A percentile compares a stretch with the other conserved stretches of the same genome.
phyloP scores from a whole-genome alignment of 2,329 filamentous ascomycete genomes.

The Fusarium hainanense region DNA sequence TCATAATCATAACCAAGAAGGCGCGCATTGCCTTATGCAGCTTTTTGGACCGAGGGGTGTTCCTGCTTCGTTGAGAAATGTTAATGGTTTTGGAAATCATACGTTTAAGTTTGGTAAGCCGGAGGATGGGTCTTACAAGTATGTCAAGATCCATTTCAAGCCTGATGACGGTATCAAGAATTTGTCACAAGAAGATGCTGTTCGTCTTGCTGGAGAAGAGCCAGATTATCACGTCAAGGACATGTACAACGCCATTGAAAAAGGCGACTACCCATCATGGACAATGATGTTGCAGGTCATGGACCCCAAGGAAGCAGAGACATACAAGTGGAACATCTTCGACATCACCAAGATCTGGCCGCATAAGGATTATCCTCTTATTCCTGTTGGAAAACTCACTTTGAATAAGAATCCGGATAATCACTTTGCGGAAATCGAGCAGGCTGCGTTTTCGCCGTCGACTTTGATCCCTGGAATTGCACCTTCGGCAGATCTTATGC shows the following conservation, averaged over 20 bases:
- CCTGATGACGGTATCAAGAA: slow-evolving; percentile 6
- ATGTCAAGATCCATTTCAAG: slow-evolving; percentile 18
- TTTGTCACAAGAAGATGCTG: background rate
- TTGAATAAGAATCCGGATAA: slow-evolving; percentile 47
- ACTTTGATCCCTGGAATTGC: slow-evolving; percentile 63
- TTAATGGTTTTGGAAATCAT: slow-evolving; percentile 1
- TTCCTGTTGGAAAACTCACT: background rate
- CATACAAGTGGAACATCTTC: slow-evolving; percentile 11
- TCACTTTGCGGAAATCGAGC: slow-evolving; percentile 63
- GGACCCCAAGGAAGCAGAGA: slow-evolving; percentile 3
- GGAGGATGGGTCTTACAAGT: slow-evolving; percentile 9
- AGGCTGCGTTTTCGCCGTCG: slow-evolving; percentile 63
- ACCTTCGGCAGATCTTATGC: slow-evolving; percentile 57
- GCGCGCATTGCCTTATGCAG: slow-evolving; percentile 3
- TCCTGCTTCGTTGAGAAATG: background rate
- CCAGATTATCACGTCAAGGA: slow-evolving; percentile 8
- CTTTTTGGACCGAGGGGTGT: background rate
- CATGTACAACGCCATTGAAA: slow-evolving; percentile 1
- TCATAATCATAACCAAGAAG: slow-evolving; percentile 12
- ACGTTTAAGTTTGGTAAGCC: slow-evolving; percentile 11
- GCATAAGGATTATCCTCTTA: background rate
- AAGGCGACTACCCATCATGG: background rate
- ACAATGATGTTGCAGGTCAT: slow-evolving; percentile 1
- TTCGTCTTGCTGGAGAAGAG: background rate
- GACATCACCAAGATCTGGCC: slow-evolving; percentile 15